Evolutionary conservation across 176 grass and related monocot genomes (phyloP), one percentile per base, ranked within the genome.

Genomic region (Poa annua): DNA sequence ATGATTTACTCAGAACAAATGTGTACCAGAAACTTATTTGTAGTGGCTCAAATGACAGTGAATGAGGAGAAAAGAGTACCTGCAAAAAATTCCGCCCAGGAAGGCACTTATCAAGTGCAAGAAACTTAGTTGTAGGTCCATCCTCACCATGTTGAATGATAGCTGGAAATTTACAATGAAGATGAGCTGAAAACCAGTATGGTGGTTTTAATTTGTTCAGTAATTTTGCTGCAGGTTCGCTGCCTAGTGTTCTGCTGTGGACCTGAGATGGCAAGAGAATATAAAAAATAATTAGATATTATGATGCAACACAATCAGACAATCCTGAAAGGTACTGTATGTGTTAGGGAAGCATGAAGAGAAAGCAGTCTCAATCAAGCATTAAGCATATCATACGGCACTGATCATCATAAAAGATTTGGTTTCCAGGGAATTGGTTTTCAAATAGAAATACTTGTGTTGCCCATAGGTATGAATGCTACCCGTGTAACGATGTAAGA

Each of bases 101-200:
- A 41, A 95, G 83, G 64, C 92, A 98, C 83, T 98, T 98, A 85
- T 98, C 96, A 59, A 98, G 96, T 0, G 92, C 91, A 88, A 95
- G 90, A 51, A 95, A 98, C 84, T 95, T 95, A 11, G 92, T 98
- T 0, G 85, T 67, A 76, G 92, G 89, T 69, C 90, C 92, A 84
- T 81, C 71, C 54, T 88, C 74, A 48, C 91, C 89, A 69, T 92
- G 92, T 55, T 91, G 88, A 84, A 98, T 91, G 39, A 90, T 71
- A 56, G 96, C 92, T 6, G 96, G 80, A 82, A 98, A 95, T 11
- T 74, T 85, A 70, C 90, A 93, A 42, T 95, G 96, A 60, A 95
- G 76, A 76, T 98, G 92, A 15, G 90, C 86, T 11, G 96, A 82
- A 86, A 98, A 98, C 92, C 92, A 98, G 60, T 86, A 93, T 9